A percentile compares a stretch with the other conserved stretches of the same genome.
Conservation (phyloP, 2,329 filamentous ascomycete genomes). For the Esteya vermicola region DNA sequence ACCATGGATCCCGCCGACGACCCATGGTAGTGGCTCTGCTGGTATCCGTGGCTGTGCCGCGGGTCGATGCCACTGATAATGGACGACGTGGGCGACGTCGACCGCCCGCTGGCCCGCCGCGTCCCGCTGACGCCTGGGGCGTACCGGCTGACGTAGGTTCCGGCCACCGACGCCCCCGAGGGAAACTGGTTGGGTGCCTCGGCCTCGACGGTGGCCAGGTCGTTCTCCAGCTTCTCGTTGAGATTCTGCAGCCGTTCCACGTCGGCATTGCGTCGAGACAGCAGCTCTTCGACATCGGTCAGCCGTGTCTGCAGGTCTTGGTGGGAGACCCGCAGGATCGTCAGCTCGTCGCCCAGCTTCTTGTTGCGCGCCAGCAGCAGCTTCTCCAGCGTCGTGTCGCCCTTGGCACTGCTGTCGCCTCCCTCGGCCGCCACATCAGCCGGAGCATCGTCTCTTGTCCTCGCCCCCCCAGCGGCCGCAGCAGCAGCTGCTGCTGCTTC, state of each 20-base stretch:
- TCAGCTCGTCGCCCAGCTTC: slow-evolving; percentile 88
- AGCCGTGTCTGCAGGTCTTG: slow-evolving; percentile 77
- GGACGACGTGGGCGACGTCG: slow-evolving; percentile 82
- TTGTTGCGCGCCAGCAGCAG: slow-evolving; percentile 87
- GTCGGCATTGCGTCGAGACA: slow-evolving; percentile 71
- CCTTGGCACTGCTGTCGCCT: slow-evolving; percentile 40
- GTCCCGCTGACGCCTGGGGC: slow-evolving; percentile 39
- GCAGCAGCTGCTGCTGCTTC: slow-evolving; percentile 1
- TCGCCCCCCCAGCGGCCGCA: slow-evolving; percentile 7
- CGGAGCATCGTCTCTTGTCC: too few species aligned
- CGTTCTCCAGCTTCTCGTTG: slow-evolving; percentile 81
- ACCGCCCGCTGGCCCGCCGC: slow-evolving; percentile 40
- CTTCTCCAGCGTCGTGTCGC: slow-evolving; percentile 79
- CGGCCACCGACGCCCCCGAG: slow-evolving; percentile 81
- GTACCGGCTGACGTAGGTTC: slow-evolving; percentile 74
- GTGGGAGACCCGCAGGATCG: slow-evolving; percentile 82
- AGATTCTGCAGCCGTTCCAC: slow-evolving; percentile 73
- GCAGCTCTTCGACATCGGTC: slow-evolving; percentile 66
- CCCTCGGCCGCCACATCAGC: slow-evolving; percentile 25
- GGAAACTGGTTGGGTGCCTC: slow-evolving; percentile 75
- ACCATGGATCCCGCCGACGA: neutral
- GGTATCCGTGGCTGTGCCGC: slow-evolving; percentile 22
- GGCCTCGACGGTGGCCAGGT: slow-evolving; percentile 75
- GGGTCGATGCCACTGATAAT: slow-evolving; percentile 96
- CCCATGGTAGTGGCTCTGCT: neutral